Evolutionary conservation across 257 asterid species (phyloP), one percentile per base, ranked within the genome.

Genomic region (Osmanthus fragrans): DNA sequence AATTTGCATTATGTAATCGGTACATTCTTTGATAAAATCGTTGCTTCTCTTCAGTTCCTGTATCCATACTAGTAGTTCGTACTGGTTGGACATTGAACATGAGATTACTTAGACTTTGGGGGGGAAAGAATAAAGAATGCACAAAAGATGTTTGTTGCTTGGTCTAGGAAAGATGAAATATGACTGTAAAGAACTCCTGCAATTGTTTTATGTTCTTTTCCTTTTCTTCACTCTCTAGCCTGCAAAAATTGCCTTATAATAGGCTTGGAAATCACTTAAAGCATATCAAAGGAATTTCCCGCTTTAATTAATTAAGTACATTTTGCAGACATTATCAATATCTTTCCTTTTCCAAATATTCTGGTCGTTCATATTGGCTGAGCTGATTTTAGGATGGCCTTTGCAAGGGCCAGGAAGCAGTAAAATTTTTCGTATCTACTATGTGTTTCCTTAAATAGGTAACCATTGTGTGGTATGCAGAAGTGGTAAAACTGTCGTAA

Each of bases 111-210:
- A 2, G 15, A 39, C 19, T 72, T 66, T 70, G 56, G 79, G 79
- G 79, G 79, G 82, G 69, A 79, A 72, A 65, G 82, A 70, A 73
- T 79, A 65, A 58, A 69, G 47, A 27, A 21, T 15, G 75, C 45
- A n/a, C 29, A 16, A 39, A 49, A 72, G 72, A 32, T 42, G 42
- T 39, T n/a, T 73, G 51, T 40, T 56, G 21, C 23, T 25, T 64
- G 77, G 72, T 21, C 74, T 51, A 36, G 63, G 36, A 63, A 10
- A 63, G 18, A 15, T 23, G 19, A 27, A 63, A 63, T 54, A 33
- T 2, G 33, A 29, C 13, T 45, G 54, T 68, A 34, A 30, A 73
- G 34, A 74, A 36, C 58, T 74, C 36, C 4, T 33, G n/a, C 13
- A 63, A 34, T 36, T 21, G 27, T 21, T 58, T 74, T 1, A 34